Conservation (phyloP, 1,284 basidiomycete species). For the Salmacisia buchloeana region DNA sequence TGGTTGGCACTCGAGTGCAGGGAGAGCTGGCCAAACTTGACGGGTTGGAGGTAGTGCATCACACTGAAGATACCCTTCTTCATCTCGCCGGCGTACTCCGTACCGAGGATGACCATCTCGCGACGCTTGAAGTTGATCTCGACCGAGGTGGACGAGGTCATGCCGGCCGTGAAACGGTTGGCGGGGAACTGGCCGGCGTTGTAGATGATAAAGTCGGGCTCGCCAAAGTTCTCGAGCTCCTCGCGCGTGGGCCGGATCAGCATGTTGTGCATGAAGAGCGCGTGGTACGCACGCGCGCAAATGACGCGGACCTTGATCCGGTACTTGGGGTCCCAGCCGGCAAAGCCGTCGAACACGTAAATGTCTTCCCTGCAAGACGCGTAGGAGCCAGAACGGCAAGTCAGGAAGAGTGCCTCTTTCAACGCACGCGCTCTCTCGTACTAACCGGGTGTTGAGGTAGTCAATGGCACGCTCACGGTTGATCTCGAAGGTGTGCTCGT, state of each 20-base stretch:
- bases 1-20: constrained; percentile 99
- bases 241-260: constrained; percentile 93
- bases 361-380: constrained; percentile 71
- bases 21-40: constrained; percentile 96
- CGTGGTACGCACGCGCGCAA: constrained; percentile 96
- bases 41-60: constrained; percentile 99
- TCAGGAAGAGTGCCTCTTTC: too few relatives aligned
- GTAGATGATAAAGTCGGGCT: constrained; percentile 99
- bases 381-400: not conserved
- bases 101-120: constrained; percentile 99
- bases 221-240: constrained; percentile 90
- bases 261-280: constrained; percentile 94
- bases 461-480: constrained; percentile 99
- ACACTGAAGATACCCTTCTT: constrained; percentile 99
- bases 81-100: constrained; percentile 99
- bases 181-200: constrained; percentile 99
- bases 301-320: constrained; percentile 99
- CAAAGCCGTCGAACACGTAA: constrained; percentile 97
- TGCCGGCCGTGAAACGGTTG: constrained; percentile 99
- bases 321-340: constrained; percentile 98
- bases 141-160: constrained; percentile 97
- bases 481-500: constrained; percentile 96
- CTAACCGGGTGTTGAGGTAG: constrained; percentile 77
- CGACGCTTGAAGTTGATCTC: constrained; percentile 99
- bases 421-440: not conserved